Evolutionary conservation across 1,284 basidiomycete genomes (phyloP).

Genomic region (Melanopsichium pennsylvanicum): DNA sequence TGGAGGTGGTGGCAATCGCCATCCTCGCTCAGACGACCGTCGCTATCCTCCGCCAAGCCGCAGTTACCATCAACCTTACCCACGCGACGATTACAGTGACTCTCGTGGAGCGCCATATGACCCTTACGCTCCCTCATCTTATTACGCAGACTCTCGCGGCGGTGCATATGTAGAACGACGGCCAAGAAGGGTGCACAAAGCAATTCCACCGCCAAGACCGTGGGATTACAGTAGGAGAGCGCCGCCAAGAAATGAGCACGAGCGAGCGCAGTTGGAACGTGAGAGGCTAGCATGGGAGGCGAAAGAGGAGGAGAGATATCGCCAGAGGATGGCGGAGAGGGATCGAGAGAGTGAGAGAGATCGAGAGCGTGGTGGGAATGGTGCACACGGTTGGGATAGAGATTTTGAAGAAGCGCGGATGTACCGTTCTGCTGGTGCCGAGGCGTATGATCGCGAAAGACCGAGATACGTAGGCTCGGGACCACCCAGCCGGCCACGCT

Average conservation of each 20-base stretch:
- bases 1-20: conserved; percentile 1
- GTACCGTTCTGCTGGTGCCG: conserved; percentile 1
- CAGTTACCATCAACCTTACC: conserved; percentile 9
- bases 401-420: conserved; percentile 6
- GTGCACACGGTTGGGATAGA: conserved; percentile 7
- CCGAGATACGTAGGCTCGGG: conserved; percentile 4
- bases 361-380: conserved; percentile 2
- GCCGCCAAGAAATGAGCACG: conserved; percentile 28
- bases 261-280: conserved; percentile 21
- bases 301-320: conserved; percentile 29
- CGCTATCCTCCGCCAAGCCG: conserved; percentile 8
- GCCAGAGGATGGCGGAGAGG: conserved; percentile 31
- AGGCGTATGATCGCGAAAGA: conserved; percentile 14
- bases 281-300: conserved; percentile 39
- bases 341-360: conserved; percentile 21
- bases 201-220: conserved; percentile 30
- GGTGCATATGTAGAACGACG: conserved; percentile 1
- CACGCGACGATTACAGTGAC: conserved; percentile 9
- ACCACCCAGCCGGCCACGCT: conserved; percentile 11
- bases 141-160: conserved; percentile 22
- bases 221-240: conserved; percentile 41
- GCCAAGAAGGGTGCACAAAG: conserved; percentile 27
- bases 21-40: conserved; percentile 24
- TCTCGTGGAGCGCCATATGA: no score
- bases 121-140: conserved; percentile 13